These are phyloP conservation scores for Aspergillus affinis DNA, from an alignment of 495 filamentous ascomycete genomes.

Conservation along the genomic window DNA sequence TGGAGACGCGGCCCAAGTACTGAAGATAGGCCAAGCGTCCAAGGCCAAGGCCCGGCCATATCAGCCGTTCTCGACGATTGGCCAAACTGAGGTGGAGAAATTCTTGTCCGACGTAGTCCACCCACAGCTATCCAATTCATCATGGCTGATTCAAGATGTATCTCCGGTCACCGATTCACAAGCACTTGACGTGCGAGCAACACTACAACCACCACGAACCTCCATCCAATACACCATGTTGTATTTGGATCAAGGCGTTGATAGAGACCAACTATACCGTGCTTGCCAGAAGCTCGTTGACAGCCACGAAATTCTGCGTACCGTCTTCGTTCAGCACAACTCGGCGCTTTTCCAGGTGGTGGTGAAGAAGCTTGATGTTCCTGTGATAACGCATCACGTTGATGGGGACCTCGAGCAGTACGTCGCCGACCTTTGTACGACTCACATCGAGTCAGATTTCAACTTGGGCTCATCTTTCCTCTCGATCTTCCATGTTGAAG, in stretches of 20 bases:
- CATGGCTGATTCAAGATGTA: constrained; percentile 36
- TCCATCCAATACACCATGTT: constrained; percentile 48
- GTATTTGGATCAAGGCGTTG: constrained; percentile 32
- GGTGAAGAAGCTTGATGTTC: constrained; percentile 40
- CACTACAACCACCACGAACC: constrained; percentile 44
- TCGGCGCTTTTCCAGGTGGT: constrained; percentile 53
- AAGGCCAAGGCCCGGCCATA: constrained; percentile 21
- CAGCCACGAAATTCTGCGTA: constrained; percentile 62
- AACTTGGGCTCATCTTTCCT: constrained; percentile 57
- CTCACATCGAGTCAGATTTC: constrained; percentile 42
- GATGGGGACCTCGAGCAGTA: constrained; percentile 44
- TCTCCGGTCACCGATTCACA: constrained; percentile 39
- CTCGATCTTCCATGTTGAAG: constrained; percentile 47
- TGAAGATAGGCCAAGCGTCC: constrained; percentile 28
- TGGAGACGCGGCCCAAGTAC: constrained; percentile 33
- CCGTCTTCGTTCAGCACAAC: constrained; percentile 58
- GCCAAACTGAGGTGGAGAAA: constrained; percentile 25
- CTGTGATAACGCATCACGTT: constrained; percentile 27
- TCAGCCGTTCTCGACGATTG: constrained; percentile 39
- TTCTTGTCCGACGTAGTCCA: constrained; percentile 27
- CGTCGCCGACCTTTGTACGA: constrained; percentile 36
- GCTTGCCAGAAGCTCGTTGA: constrained; percentile 45
- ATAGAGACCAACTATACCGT: constrained; percentile 27
- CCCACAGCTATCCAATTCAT: constrained; percentile 29
- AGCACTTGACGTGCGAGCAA: constrained; percentile 51